phyloP scores from a whole-genome alignment of 805 yeast genomes.

The Candida gorgasii region DNA sequence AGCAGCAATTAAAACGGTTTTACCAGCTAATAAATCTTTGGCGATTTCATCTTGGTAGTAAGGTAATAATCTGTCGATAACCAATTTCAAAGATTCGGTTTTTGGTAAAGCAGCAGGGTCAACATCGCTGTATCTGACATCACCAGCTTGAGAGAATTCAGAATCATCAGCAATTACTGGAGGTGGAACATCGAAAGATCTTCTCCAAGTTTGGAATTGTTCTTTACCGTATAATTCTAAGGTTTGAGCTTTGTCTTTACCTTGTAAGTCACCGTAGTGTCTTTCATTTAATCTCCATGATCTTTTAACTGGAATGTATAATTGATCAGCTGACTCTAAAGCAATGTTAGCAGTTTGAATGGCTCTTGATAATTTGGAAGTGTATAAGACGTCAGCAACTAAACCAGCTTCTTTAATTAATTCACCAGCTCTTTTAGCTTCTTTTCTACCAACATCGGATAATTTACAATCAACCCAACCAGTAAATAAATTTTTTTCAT shows the following conservation, averaged over 20 bases:
- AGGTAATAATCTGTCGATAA: slow-evolving; percentile 94
- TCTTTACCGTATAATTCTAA: slow-evolving; percentile 85
- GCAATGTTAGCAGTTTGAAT: slow-evolving; percentile 97
- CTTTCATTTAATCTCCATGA: slow-evolving; percentile 98
- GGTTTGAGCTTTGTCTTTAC: slow-evolving; percentile 95
- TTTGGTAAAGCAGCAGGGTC: slow-evolving; percentile 88
- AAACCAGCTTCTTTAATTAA: slow-evolving; percentile 83
- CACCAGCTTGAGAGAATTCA: slow-evolving; percentile 82
- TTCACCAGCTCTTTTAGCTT: slow-evolving; percentile 93
- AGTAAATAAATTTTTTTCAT: slow-evolving; percentile 95
- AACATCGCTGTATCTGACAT: slow-evolving; percentile 78
- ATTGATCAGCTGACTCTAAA: slow-evolving; percentile 81
- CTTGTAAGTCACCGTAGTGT: slow-evolving; percentile 98
- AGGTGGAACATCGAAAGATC: slow-evolving; percentile 96
- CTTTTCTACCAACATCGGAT: slow-evolving; percentile 81
- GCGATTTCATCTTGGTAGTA: slow-evolving; percentile 95
- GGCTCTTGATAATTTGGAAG: slow-evolving; percentile 90
- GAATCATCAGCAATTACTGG: slow-evolving; percentile 79
- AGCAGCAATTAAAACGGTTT: slow-evolving; percentile 92
- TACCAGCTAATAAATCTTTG: slow-evolving; percentile 77
- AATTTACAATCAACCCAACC: slow-evolving; percentile 97
- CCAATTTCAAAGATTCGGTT: slow-evolving; percentile 92
- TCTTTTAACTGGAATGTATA: slow-evolving; percentile 89
- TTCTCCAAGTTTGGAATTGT: slow-evolving; percentile 95
- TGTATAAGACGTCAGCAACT: slow-evolving; percentile 84